A percentile compares a stretch with the other conserved stretches of the same genome.
Conservation (phyloP, 1,284 basidiomycete species). For the Ceratobasidium sp. region DNA sequence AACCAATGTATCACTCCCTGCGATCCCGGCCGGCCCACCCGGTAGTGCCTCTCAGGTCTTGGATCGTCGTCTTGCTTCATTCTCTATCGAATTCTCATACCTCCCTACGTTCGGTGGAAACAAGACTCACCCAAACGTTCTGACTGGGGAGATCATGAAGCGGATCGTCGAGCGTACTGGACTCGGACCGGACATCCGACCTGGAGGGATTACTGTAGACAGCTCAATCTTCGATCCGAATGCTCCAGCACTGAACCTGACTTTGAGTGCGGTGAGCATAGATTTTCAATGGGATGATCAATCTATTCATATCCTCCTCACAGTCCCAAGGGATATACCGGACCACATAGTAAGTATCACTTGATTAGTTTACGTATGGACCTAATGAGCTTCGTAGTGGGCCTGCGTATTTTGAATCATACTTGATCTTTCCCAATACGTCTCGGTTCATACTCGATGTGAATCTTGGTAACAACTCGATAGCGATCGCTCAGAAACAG, state of each 20-base stretch:
- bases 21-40: slow-evolving; percentile 18
- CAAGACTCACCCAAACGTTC: slow-evolving; percentile 55
- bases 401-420: slow-evolving; percentile 56
- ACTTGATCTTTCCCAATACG: slow-evolving; percentile 56
- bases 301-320: slow-evolving; percentile 19
- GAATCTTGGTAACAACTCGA: slow-evolving; percentile 60
- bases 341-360: slow-evolving; percentile 55
- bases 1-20: slow-evolving; percentile 29
- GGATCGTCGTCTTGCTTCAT: slow-evolving; percentile 56
- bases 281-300: neutral
- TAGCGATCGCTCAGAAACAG: slow-evolving; percentile 56
- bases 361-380: neutral
- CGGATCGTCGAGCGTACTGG: slow-evolving; percentile 59
- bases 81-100: slow-evolving; percentile 59
- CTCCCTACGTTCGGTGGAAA: slow-evolving; percentile 58
- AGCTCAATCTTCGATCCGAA: slow-evolving; percentile 57
- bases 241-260: slow-evolving; percentile 54
- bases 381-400: slow-evolving; percentile 52
- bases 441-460: slow-evolving; percentile 57
- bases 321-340: slow-evolving; percentile 58
- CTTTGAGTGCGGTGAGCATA: slow-evolving; percentile 54
- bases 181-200: slow-evolving; percentile 57
- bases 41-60: slow-evolving; percentile 55
- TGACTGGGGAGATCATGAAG: slow-evolving; percentile 57
- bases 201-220: slow-evolving; percentile 61